Evolutionary conservation across 352 stramenopile species (phyloP).

Genomic region (Phytophthora colocasiae): DNA sequence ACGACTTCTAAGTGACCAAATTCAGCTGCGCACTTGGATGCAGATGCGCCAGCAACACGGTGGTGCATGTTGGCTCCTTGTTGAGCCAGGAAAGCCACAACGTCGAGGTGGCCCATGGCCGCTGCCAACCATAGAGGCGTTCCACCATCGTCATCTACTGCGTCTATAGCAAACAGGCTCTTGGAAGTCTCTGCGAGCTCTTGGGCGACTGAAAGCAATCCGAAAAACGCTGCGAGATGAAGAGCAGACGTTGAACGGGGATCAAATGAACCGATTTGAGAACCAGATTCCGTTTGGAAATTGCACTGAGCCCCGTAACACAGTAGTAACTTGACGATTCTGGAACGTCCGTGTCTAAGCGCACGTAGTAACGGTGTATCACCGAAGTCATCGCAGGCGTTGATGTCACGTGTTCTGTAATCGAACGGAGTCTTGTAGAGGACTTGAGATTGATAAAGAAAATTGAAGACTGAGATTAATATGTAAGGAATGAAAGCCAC

Average conservation of each 20-base stretch:
- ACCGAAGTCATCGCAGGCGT: slow-evolving; percentile 22
- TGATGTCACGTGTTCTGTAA: no score
- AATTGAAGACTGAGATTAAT: no score
- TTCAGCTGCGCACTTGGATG: slow-evolving; percentile 36
- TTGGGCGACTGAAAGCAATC: slow-evolving; percentile 28
- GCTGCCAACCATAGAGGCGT: slow-evolving; percentile 50
- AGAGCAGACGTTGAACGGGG: slow-evolving; percentile 39
- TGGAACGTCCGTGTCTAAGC: slow-evolving; percentile 40
- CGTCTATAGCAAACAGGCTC: slow-evolving; percentile 36
- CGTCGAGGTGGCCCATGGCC: slow-evolving; percentile 38
- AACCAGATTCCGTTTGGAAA: neutral
- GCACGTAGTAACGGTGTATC: slow-evolving; percentile 38
- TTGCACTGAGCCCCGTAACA: slow-evolving; percentile 22
- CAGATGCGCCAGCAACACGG: slow-evolving; percentile 24
- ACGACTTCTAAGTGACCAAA: slow-evolving; percentile 46
- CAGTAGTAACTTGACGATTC: slow-evolving; percentile 33
- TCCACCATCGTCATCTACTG: slow-evolving; percentile 37
- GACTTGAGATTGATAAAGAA: no score
- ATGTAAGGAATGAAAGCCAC: no score
- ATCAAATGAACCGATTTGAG: slow-evolving; percentile 23
- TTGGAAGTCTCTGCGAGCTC: slow-evolving; percentile 22
- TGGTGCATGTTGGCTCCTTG: slow-evolving; percentile 42
- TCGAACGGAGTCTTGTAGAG: no score
- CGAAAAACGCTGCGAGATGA: slow-evolving; percentile 51
- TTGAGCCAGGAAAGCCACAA: slow-evolving; percentile 45